phyloP scores from a whole-genome alignment of 352 stramenopile genomes.

The Phytophthora pistaciae region DNA sequence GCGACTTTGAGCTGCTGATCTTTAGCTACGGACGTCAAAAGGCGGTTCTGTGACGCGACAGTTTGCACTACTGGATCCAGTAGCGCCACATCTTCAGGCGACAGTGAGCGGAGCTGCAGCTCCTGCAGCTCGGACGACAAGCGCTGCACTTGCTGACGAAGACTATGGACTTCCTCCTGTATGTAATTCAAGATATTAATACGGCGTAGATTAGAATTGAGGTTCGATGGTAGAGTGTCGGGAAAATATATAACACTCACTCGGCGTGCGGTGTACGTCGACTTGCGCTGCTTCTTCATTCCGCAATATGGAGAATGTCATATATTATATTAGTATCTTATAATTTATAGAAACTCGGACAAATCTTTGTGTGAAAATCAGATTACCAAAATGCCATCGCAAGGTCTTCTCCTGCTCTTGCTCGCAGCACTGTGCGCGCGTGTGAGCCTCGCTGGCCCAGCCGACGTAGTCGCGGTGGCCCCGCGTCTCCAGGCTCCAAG shows the following conservation, averaged over 20 bases:
- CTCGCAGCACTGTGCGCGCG: conserved; percentile 4
- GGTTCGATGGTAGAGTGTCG: no score
- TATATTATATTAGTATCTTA: no score
- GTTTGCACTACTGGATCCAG: conserved; percentile 19
- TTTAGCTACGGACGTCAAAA: conserved; percentile 37
- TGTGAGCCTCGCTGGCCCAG: not conserved
- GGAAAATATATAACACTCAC: no score
- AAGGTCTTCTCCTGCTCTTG: conserved; percentile 7
- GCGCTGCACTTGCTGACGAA: conserved; percentile 19
- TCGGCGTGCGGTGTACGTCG: no score
- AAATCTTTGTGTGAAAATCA: no score
- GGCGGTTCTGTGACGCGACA: conserved; percentile 29
- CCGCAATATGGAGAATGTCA: no score
- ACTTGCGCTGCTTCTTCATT: no score
- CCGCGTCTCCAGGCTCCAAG: conserved; percentile 1
- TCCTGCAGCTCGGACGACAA: conserved; percentile 30
- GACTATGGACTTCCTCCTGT: conserved; percentile 36
- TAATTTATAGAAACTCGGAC: no score
- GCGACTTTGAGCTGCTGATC: conserved; percentile 47
- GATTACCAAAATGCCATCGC: not conserved
- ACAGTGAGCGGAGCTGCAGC: conserved; percentile 14
- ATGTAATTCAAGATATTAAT: not conserved
- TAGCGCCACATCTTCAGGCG: conserved; percentile 18
- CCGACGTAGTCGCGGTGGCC: not conserved
- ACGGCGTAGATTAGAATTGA: no score